phyloP scores from a whole-genome alignment of 2,329 filamentous ascomycete genomes.

The Paramyrothecium roridum region DNA sequence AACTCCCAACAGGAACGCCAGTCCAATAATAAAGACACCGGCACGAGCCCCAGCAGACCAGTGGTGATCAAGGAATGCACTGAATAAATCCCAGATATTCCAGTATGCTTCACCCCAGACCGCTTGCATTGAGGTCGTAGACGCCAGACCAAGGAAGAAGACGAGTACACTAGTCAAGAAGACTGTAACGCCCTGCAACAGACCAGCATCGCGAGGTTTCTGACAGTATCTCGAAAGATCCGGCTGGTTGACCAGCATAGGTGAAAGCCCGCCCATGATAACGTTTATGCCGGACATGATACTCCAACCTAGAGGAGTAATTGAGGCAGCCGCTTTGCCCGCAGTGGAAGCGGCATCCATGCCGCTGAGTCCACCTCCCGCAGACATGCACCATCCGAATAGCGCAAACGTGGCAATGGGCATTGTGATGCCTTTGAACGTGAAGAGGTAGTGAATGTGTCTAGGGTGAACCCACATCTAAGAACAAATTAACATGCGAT shows the following conservation, averaged over 20 bases:
- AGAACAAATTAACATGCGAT: not conserved
- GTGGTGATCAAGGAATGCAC: slow-evolving; percentile 30
- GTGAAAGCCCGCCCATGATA: slow-evolving; percentile 30
- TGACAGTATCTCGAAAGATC: slow-evolving; percentile 31
- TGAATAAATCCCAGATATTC: slow-evolving; percentile 30
- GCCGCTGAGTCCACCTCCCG: slow-evolving; percentile 18
- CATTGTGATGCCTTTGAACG: slow-evolving; percentile 29
- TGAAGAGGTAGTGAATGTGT: slow-evolving; percentile 31
- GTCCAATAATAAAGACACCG: slow-evolving; percentile 24
- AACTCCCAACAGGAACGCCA: slow-evolving; percentile 16
- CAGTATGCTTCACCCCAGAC: slow-evolving; percentile 29
- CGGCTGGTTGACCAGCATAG: slow-evolving; percentile 31
- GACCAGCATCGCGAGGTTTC: slow-evolving; percentile 23
- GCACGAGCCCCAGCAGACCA: slow-evolving; percentile 22
- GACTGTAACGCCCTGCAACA: slow-evolving; percentile 23
- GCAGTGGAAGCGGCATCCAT: slow-evolving; percentile 21
- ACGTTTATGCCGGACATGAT: slow-evolving; percentile 34
- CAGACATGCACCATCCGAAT: slow-evolving; percentile 29
- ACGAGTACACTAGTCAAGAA: slow-evolving; percentile 20
- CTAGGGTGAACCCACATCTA: slow-evolving; percentile 29
- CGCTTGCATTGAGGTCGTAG: slow-evolving; percentile 27
- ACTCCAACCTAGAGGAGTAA: slow-evolving; percentile 29
- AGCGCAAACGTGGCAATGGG: slow-evolving; percentile 31
- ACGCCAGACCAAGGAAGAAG: slow-evolving; percentile 23
- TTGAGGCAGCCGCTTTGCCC: slow-evolving; percentile 17